Evolutionary conservation across 2,329 filamentous ascomycete genomes (phyloP), one percentile per base, ranked within the genome.

Genomic region (Neurospora sp.): DNA sequence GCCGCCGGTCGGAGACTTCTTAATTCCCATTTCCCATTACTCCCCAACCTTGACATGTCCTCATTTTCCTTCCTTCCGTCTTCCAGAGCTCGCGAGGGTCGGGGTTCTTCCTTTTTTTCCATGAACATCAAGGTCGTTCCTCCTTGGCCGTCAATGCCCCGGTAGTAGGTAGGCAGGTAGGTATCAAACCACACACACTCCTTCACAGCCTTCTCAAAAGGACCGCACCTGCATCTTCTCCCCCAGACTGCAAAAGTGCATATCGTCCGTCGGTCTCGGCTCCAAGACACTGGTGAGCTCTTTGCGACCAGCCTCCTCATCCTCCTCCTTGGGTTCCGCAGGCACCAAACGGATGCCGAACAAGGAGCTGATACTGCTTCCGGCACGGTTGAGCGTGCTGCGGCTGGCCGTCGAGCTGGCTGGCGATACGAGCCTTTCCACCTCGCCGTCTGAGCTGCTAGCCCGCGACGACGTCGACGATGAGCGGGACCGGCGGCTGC

Each of bases 221-320:
- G 79, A 80, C 62, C 81, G 80, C 77, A 89, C 87, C 68, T 86
- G 82, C 77, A 89, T 87, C 68, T 86, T 82, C 80, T 89, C 87
- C 78, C 89, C 87, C 66, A 89, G 78, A 46, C 88, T 86, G 73
- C 85, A 86, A 84, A 87, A 89, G 79, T 88, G 89, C 68, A 88
- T 62, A 36, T 62, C 52, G 52, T 62, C 86, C 41, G 88, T 82
- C 11, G 88, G 88, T 62, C 88, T 80, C 2, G 88, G 88, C 78
- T 90, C 88, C 36, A 90, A 82, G 19, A 90, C 80, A 74, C 81
- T 82, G 4, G 52, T 15, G 8, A 89, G 80, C 74, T 86, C 86
- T 74, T 79, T 80, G 73, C 83, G 83, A 28, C 52, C 23, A 6
- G 8, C 87, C 75, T 86, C 86, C 74, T 88, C 87, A 74, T 86